Evolutionary conservation across 768 basidiomycete species (phyloP), one percentile per base, ranked within the genome.

Genomic region (Polyporus arcularius): DNA sequence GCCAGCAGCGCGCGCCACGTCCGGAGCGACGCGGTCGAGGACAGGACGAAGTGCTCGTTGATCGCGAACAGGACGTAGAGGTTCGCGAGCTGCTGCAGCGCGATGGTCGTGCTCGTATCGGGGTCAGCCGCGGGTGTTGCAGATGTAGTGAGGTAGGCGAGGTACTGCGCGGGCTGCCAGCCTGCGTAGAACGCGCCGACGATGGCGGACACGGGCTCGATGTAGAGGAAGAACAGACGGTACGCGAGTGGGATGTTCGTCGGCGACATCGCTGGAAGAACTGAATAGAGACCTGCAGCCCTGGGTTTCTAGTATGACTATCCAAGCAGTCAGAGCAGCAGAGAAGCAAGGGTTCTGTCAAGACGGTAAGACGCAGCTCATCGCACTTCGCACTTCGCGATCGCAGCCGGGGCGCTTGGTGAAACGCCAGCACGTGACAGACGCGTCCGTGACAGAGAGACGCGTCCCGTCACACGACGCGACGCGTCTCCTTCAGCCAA

Each of bases 61-160:
- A 82, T 69, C 14, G 81, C 80, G 61, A 83, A 83, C 28, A 82
- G 74, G 4, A 82, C 73, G 62, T 82, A 83, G 21, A 84, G 74
- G 65, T 82, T 84, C 7, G 80, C 72, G 6, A 83, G 76, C 64
- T 82, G 81, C 55, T 74, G 75, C 28, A 83, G 74, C 12, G 75
- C 73, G 70, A 81, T 79, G 58, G 60, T 69, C 18, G 71, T 75
- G 41, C 78, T 75, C 0, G 69, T 72, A 43, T 71, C 62, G 5
- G 71, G 64, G 18, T 53, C 47, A 21, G 42, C n/a, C 32, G 55
- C 43, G 31, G 26, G 11, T 11, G 28, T 42, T 39, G 15, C 60
- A 39, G 28, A 69, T 54, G 30, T 64, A 65, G 64, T 57, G 60
- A 82, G 77, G 60, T 76, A 75, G 10, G 61, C 41, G 40, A 82